phyloP scores from a whole-genome alignment of 208 protist genomes.

The Wallacemonas sp. region DNA sequence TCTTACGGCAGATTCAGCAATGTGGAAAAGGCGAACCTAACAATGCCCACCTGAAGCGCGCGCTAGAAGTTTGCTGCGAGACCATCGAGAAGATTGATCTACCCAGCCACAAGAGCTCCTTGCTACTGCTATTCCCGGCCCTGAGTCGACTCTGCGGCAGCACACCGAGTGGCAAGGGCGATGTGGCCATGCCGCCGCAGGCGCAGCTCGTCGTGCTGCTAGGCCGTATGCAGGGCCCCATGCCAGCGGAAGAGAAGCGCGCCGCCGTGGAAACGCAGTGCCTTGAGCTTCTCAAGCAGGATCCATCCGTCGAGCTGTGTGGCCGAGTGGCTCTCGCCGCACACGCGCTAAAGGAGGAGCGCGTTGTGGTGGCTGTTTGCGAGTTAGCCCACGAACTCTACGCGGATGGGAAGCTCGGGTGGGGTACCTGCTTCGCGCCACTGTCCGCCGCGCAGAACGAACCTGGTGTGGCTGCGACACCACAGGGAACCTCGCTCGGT shows the following conservation, averaged over 20 bases:
- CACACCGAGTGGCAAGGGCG: constrained; percentile 23
- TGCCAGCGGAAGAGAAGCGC: constrained; percentile 30
- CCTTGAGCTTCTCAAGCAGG: constrained; percentile 40
- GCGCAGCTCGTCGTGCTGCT: constrained; percentile 71
- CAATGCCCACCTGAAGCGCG: constrained; percentile 48
- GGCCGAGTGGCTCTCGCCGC: constrained; percentile 56
- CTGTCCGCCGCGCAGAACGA: constrained; percentile 3
- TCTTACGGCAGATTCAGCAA: constrained; percentile 22
- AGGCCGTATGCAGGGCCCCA: constrained; percentile 42
- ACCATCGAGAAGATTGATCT: constrained; percentile 33
- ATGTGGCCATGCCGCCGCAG: constrained; percentile 40
- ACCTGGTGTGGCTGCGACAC: constrained; percentile 1
- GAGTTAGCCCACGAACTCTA: constrained; percentile 72
- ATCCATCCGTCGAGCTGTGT: constrained; percentile 80
- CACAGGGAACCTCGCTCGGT: no score
- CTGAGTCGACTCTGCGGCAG: constrained; percentile 50
- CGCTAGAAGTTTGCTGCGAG: constrained; percentile 50
- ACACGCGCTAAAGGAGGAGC: constrained; percentile 53
- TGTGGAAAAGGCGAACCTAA: constrained; percentile 33
- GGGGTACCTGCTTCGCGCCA: constrained; percentile 38
- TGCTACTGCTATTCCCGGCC: constrained; percentile 50
- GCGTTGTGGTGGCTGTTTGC: constrained; percentile 64
- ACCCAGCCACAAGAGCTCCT: constrained; percentile 43
- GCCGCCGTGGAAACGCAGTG: constrained; percentile 48
- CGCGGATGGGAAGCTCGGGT: constrained; percentile 60